Evolutionary conservation across 108 stramenopile species (phyloP).

Genomic region (Discostella stelligeroides): DNA sequence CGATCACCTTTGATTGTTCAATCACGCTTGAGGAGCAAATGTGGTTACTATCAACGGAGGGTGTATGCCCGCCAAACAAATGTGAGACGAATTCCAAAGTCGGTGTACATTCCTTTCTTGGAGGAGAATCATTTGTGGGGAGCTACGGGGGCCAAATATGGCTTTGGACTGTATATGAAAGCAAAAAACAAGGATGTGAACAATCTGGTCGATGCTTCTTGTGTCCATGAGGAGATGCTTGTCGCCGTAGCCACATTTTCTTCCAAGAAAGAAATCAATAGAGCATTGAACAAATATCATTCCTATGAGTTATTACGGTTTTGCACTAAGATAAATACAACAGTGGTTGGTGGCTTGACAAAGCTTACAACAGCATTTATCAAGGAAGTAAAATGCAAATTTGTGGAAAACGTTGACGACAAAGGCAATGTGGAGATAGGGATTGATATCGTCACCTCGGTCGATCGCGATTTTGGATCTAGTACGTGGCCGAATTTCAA

Average conservation of each 20-base stretch:
- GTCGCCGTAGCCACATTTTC: constrained; percentile 73
- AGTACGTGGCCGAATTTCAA: constrained; percentile 63
- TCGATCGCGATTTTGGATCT: constrained; percentile 79
- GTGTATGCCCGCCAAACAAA: constrained; percentile 64
- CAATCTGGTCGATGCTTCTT: background rate
- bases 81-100: constrained; percentile 39
- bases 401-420: background rate
- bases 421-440: background rate
- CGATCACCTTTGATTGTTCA: constrained; percentile 50
- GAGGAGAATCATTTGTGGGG: constrained; percentile 73
- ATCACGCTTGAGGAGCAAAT: constrained; percentile 51
- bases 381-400: constrained; percentile 21
- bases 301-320: constrained; percentile 74
- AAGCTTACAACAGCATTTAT: constrained; percentile 64
- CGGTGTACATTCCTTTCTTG: constrained; percentile 58
- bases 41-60: constrained; percentile 28
- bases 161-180: constrained; percentile 59
- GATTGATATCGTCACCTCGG: constrained; percentile 66
- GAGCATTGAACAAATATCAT: constrained; percentile 19
- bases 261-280: constrained; percentile 46
- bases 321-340: constrained; percentile 50
- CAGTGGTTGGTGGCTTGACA: constrained; percentile 66
- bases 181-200: constrained; percentile 2
- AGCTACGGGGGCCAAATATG: constrained; percentile 57
- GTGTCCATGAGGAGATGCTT: constrained; percentile 26